Percentiles rank a stretch among this genome's conserved stretches.
These are phyloP conservation scores for Aaosphaeria pasadenensis DNA, from an alignment of 2,329 filamentous ascomycete species.

Conservation along the genomic window DNA sequence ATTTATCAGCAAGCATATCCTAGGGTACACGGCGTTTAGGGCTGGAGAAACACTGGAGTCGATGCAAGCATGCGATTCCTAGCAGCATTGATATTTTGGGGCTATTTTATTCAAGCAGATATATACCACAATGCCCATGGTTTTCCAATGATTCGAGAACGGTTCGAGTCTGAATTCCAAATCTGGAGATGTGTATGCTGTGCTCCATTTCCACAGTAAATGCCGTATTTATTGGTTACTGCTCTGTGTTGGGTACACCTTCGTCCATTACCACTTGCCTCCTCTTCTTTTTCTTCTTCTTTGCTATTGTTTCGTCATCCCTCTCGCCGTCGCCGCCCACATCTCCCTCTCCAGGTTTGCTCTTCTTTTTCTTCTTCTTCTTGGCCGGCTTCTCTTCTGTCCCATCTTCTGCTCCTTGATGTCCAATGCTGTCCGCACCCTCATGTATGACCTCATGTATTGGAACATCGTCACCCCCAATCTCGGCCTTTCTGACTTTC, in stretches of 20 bases:
- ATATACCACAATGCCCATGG: too few species aligned
- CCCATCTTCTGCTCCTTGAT: constrained; percentile 6
- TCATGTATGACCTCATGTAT: constrained; percentile 10
- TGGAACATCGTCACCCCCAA: constrained; percentile 56
- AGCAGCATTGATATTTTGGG: too few species aligned
- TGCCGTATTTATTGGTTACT: too few species aligned
- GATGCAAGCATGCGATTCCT: too few species aligned
- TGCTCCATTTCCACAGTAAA: too few species aligned
- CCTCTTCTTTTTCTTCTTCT: constrained; percentile 44
- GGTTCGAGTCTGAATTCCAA: too few species aligned
- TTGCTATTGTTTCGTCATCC: constrained; percentile 25
- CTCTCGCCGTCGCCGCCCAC: constrained; percentile 13
- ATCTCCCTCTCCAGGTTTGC: constrained; percentile 21
- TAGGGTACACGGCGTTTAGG: too few species aligned
- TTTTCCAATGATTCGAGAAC: too few species aligned
- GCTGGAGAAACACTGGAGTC: too few species aligned
- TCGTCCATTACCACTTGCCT: constrained; percentile 23
- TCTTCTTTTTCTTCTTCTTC: constrained; percentile 46
- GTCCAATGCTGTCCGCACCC: constrained; percentile 1
- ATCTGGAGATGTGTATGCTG: too few species aligned
- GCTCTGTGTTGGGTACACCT: background rate
- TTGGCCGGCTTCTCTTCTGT: constrained; percentile 14
- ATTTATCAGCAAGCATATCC: too few species aligned
- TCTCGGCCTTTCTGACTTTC: constrained; percentile 38
- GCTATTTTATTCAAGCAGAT: too few species aligned